phyloP scores from a whole-genome alignment of 345 rosid species.

The Citrus inodora region DNA sequence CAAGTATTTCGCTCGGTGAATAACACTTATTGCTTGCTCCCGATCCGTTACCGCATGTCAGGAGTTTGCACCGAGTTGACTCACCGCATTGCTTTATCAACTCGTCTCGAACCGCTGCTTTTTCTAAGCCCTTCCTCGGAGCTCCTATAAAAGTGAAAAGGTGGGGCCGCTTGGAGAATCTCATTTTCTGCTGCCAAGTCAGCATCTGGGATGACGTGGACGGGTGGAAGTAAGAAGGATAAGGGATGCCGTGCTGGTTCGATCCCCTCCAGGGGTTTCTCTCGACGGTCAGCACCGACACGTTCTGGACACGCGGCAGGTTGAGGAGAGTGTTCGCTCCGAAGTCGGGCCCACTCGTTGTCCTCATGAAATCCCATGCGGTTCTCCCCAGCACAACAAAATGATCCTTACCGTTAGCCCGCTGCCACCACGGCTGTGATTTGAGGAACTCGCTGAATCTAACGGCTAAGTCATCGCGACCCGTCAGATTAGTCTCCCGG shows the following conservation, averaged over 20 bases:
- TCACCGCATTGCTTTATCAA: slow-evolving; percentile 45
- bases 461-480: slow-evolving; percentile 44
- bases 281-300: slow-evolving; percentile 63
- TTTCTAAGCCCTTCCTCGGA: slow-evolving; percentile 36
- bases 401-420: slow-evolving; percentile 42
- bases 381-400: slow-evolving; percentile 56
- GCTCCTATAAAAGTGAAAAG: slow-evolving; percentile 58
- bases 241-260: slow-evolving; percentile 53
- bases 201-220: slow-evolving; percentile 30
- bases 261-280: slow-evolving; percentile 42
- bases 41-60: slow-evolving; percentile 17
- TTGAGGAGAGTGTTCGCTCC: slow-evolving; percentile 52
- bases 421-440: slow-evolving; percentile 36
- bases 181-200: slow-evolving; percentile 37
- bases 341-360: slow-evolving; percentile 31
- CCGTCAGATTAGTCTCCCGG: slow-evolving; percentile 31
- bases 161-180: slow-evolving; percentile 28
- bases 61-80: slow-evolving; percentile 37
- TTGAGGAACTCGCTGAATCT: slow-evolving; percentile 23
- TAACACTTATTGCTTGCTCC: slow-evolving; percentile 29
- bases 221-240: slow-evolving; percentile 64
- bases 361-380: slow-evolving; percentile 63
- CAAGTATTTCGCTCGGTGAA: slow-evolving; percentile 29
- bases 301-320: slow-evolving; percentile 36
- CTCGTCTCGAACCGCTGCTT: slow-evolving; percentile 50